Evolutionary conservation across 768 basidiomycete species (phyloP), one percentile per base, ranked within the genome.

Genomic region (Guyanaporus albipodus): DNA sequence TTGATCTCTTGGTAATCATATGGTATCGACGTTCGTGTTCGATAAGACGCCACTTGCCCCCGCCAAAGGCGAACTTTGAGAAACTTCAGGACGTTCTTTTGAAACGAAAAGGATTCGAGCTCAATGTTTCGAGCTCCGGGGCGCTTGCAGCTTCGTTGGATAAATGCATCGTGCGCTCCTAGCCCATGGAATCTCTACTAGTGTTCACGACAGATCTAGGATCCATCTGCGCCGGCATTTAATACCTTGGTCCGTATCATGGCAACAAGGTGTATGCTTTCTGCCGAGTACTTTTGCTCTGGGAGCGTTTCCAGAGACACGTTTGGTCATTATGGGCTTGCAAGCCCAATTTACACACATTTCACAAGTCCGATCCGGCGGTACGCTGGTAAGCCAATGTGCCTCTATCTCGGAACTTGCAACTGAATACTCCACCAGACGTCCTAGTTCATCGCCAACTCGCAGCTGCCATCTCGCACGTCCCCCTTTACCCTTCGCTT

Each of bases 221-320:
- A 96, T 60, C 76, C 85, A 0, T 66, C 69, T 15, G 82, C 91
- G 57, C 89, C 93, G 0, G 83, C 91, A 1, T 98, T 99, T 75
- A 99, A 98, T 58, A 98, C 93, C 0, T 79, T 98, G 15, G 95
- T 99, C 29, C 84, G 96, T 33, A 98, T 99, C 66, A 97, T 99
- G 94, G 94, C 96, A 3, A 98, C 95, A 4, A 76, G 96, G 24
- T 97, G 96, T 65, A 99, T 99, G 96, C 75, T 97, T 21, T 85
- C 94, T 0, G 96, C 96, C 17, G 96, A 99, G 64, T 99, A 99
- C 66, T 97, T 98, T 70, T 91, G 89, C 63, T 89, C 94, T 0
- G 95, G 96, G 8, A 93, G 91, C 55, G 92, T 97, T 3, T 80
- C 85, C 0, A 80, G 85, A 39, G 93, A 96, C 53, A 85, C 91